Evolutionary conservation across 176 grass and related monocot species (phyloP).

Genomic region (Aegilops umbellulata): DNA sequence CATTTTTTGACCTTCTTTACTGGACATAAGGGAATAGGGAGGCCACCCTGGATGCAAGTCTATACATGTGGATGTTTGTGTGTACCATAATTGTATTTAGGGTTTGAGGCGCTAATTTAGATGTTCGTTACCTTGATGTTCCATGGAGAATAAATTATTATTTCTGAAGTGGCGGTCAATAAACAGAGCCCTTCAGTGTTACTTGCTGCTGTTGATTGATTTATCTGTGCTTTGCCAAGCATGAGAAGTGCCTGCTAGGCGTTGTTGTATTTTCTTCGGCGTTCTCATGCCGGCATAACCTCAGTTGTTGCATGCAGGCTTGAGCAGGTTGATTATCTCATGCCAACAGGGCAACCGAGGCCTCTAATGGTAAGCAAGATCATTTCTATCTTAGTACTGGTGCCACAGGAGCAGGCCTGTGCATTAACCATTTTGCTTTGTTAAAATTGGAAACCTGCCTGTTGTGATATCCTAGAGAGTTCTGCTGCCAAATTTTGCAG

Average conservation of each 20-base stretch:
- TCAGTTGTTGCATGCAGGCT: not conserved
- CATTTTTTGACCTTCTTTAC: constrained; percentile 57
- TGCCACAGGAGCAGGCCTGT: not conserved
- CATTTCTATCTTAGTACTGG: not conserved
- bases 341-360: too few relatives aligned
- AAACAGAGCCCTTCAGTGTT: constrained; percentile 29
- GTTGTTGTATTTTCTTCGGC: not conserved
- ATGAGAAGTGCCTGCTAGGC: not conserved
- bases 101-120: constrained; percentile 44
- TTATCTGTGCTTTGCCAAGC: not conserved
- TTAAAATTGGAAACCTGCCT: not conserved
- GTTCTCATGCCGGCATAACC: not conserved
- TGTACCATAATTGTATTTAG: constrained; percentile 72
- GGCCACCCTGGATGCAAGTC: constrained; percentile 37
- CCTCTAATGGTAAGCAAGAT: not conserved
- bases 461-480: not conserved
- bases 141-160: constrained; percentile 57
- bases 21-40: constrained; percentile 53
- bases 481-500: too few relatives aligned
- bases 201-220: constrained; percentile 6
- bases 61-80: constrained; percentile 60
- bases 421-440: not conserved
- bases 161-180: constrained; percentile 41
- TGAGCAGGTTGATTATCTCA: not conserved
- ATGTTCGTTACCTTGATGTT: constrained; percentile 39